Evolutionary conservation across 78 protist genomes (phyloP).

Genomic region (Dictyostelium discoideum): DNA sequence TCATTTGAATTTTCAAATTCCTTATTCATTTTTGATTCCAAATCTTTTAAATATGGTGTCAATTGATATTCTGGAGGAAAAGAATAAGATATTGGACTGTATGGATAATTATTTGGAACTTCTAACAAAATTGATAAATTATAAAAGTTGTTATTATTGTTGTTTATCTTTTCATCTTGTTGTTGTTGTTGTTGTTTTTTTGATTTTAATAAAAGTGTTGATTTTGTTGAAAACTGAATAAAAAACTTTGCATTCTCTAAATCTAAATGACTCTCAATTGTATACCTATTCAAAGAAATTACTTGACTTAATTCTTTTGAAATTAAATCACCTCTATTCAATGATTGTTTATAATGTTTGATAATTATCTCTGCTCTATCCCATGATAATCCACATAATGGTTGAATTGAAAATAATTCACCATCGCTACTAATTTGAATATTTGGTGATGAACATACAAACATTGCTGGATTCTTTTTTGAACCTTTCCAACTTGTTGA

Average conservation of each 20-base stretch:
- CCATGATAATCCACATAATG: constrained; percentile 46
- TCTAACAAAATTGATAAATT: constrained; percentile 1
- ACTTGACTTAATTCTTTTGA: neutral
- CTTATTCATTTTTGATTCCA: constrained; percentile 8
- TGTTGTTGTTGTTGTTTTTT: neutral
- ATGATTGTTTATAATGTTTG: constrained; percentile 23
- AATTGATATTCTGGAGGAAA: constrained; percentile 53
- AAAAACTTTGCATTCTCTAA: neutral
- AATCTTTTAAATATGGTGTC: neutral
- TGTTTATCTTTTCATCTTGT: neutral
- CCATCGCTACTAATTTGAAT: constrained; percentile 74
- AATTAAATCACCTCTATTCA: constrained; percentile 35
- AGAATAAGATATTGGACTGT: neutral
- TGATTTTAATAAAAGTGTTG: neutral
- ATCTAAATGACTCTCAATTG: constrained; percentile 17
- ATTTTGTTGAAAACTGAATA: constrained; percentile 15
- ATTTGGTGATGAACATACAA: constrained; percentile 30
- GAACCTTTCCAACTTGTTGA: constrained; percentile 54
- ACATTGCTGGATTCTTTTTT: constrained; percentile 33
- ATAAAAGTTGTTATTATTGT: neutral
- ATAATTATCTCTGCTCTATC: constrained; percentile 36
- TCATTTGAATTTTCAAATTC: neutral
- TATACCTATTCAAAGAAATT: neutral
- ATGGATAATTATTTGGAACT: constrained; percentile 59
- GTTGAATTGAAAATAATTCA: constrained; percentile 47